A percentile compares a stretch with the other conserved stretches of the same genome.
phyloP scores from a whole-genome alignment of 805 yeast genomes.

The Kodamaea lidongshanica region DNA sequence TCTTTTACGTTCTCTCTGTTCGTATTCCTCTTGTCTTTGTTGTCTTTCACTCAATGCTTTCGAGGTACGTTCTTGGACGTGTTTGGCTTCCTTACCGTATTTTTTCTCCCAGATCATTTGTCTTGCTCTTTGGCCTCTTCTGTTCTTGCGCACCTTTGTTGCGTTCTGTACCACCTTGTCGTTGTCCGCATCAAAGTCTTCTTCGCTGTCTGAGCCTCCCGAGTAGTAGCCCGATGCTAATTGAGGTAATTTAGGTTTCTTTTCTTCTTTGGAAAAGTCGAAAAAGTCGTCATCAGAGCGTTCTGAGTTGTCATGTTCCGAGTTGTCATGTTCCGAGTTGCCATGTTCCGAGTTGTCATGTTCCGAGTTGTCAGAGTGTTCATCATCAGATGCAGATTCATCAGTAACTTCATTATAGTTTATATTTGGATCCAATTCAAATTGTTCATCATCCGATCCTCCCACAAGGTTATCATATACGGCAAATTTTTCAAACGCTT shows the following conservation, averaged over 20 bases:
- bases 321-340: no score
- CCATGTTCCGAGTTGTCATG: no score
- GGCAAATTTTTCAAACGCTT: conserved; percentile 27
- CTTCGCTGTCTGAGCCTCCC: conserved; percentile 70
- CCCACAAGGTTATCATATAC: conserved; percentile 36
- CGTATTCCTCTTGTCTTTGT: conserved; percentile 57
- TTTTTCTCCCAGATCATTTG: conserved; percentile 94
- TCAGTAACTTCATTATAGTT: conserved; percentile 61
- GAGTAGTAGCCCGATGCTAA: conserved; percentile 78
- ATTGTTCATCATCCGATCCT: conserved; percentile 31
- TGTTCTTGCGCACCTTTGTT: conserved; percentile 64
- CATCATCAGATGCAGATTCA: conserved; percentile 48
- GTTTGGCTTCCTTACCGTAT: conserved; percentile 79
- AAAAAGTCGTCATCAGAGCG: conserved; percentile 32
- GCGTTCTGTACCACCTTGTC: conserved; percentile 48
- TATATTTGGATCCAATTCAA: conserved; percentile 28
- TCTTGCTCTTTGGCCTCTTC: conserved; percentile 97
- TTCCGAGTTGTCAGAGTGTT: no score
- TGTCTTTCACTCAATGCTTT: conserved; percentile 51
- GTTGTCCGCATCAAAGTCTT: conserved; percentile 33
- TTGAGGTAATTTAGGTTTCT: conserved; percentile 50
- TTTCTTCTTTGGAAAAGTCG: conserved; percentile 17
- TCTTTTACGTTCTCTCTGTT: conserved; percentile 66
- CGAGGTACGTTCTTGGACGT: conserved; percentile 61
- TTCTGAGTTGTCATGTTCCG: no score